A percentile compares a stretch with the other conserved stretches of the same genome.
These are phyloP conservation scores for Psilocybe cyanescens DNA, from an alignment of 768 basidiomycete genomes.

Conservation along the genomic window DNA sequence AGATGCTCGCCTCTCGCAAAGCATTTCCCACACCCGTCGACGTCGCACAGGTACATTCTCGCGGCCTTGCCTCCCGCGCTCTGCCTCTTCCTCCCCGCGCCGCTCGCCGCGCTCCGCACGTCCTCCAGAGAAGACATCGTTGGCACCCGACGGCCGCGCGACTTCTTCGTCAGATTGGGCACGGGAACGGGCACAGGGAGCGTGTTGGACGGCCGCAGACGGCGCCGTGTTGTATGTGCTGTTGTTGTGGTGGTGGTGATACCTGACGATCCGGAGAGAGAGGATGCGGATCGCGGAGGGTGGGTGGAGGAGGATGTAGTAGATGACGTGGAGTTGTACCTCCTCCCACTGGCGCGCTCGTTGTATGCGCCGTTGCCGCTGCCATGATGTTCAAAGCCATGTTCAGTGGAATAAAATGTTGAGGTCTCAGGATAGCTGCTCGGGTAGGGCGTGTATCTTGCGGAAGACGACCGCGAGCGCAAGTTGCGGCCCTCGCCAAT, in stretches of 20 bases:
- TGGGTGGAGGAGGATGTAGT: conserved; percentile 14
- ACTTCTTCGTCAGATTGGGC: conserved; percentile 72
- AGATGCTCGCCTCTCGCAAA: conserved; percentile 90
- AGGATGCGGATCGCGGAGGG: conserved; percentile 8
- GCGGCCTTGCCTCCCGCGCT: conserved; percentile 37
- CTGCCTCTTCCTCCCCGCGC: conserved; percentile 38
- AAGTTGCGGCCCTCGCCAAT: conserved; percentile 26
- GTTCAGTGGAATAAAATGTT: conserved; percentile 1
- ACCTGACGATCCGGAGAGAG: conserved; percentile 14
- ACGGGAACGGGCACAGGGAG: conserved; percentile 64
- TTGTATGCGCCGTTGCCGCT: conserved; percentile 9
- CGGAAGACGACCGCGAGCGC: conserved; percentile 27
- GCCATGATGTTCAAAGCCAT: conserved; percentile 13
- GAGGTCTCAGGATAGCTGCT: conserved; percentile 13
- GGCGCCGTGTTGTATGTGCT: conserved; percentile 12
- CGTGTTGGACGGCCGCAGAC: conserved; percentile 18
- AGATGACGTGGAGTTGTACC: conserved; percentile 13
- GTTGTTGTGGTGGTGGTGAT: conserved; percentile 15
- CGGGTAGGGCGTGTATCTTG: conserved; percentile 29
- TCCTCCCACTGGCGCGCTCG: conserved; percentile 5
- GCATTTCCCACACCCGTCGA: conserved; percentile 84
- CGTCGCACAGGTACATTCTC: conserved; percentile 72
- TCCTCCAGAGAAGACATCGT: conserved; percentile 46
- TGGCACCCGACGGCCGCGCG: conserved; percentile 69
- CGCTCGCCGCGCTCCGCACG: conserved; percentile 35